These are phyloP conservation scores for Ascochyta lentis DNA, from an alignment of 2,329 filamentous ascomycete species.

Conservation along the genomic window DNA sequence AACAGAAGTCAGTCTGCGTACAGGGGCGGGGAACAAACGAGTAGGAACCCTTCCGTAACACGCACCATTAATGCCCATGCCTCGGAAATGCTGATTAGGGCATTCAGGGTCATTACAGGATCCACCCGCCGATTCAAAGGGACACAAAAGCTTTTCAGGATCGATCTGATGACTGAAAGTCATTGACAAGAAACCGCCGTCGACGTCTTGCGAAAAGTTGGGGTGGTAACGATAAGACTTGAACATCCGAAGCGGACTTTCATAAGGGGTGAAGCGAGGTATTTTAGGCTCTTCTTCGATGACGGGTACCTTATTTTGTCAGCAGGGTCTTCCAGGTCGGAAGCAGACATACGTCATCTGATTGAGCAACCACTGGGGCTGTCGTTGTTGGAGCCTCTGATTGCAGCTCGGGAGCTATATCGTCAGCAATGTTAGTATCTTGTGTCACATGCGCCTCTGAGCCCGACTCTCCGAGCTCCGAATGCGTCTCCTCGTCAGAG, in stretches of 20 bases:
- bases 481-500: constrained; percentile 24
- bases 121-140: constrained; percentile 72
- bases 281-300: constrained; percentile 21
- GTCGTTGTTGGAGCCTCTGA: constrained; percentile 12
- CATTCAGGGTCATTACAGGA: constrained; percentile 79
- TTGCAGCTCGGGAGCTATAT: constrained; percentile 52
- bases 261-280: constrained; percentile 68
- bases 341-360: constrained; percentile 31
- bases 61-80: constrained; percentile 78
- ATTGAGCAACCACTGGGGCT: constrained; percentile 11
- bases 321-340: constrained; percentile 16
- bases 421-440: constrained; percentile 39
- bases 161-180: constrained; percentile 95
- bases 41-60: constrained; percentile 45
- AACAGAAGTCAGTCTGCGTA: constrained; percentile 48
- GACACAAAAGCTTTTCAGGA: constrained; percentile 74
- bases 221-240: constrained; percentile 91
- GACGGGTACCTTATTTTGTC: constrained; percentile 24
- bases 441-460: constrained; percentile 9
- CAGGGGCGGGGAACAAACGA: constrained; percentile 39
- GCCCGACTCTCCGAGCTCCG: constrained; percentile 20
- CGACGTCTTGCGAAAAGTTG: constrained; percentile 70
- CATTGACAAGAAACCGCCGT: constrained; percentile 82
- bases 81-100: constrained; percentile 78
- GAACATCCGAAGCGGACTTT: constrained; percentile 82